phyloP scores from a whole-genome alignment of 78 protist genomes.

The Pigoraptor vietnamica region DNA sequence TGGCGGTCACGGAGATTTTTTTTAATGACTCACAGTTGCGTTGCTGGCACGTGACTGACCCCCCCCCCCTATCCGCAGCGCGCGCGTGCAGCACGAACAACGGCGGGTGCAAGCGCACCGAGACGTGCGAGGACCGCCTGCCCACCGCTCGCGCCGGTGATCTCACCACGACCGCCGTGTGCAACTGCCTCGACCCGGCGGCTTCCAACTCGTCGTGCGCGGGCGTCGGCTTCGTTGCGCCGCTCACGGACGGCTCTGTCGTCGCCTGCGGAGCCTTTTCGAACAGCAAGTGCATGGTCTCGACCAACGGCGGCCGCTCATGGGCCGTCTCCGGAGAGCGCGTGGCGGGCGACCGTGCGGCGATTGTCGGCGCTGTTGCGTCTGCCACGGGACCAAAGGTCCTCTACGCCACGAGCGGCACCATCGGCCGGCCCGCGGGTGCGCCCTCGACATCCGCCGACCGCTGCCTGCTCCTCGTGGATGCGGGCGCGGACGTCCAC shows the following conservation, averaged over 20 bases:
- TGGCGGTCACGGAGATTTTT: background rate
- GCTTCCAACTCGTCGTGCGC: background rate
- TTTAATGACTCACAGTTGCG: too few species aligned
- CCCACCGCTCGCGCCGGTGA: background rate
- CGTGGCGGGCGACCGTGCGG: background rate
- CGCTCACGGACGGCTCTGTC: background rate
- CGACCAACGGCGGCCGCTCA: background rate
- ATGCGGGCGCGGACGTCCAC: background rate
- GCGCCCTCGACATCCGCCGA: background rate
- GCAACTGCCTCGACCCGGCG: background rate
- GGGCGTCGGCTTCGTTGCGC: background rate
- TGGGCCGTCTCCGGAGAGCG: background rate
- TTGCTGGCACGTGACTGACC: too few species aligned
- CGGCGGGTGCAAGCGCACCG: background rate
- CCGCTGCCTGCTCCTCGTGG: background rate
- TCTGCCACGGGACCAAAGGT: background rate
- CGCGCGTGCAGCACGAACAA: background rate
- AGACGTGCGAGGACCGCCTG: background rate
- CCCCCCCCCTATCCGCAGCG: too few species aligned
- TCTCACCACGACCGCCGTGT: background rate
- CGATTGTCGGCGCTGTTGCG: background rate
- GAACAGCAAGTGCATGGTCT: background rate
- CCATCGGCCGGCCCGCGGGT: background rate
- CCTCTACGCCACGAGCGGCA: background rate
- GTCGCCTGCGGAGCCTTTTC: background rate